These are phyloP conservation scores for Moniliophthora roreri DNA, from an alignment of 1,284 basidiomycete species.

Conservation along the genomic window DNA sequence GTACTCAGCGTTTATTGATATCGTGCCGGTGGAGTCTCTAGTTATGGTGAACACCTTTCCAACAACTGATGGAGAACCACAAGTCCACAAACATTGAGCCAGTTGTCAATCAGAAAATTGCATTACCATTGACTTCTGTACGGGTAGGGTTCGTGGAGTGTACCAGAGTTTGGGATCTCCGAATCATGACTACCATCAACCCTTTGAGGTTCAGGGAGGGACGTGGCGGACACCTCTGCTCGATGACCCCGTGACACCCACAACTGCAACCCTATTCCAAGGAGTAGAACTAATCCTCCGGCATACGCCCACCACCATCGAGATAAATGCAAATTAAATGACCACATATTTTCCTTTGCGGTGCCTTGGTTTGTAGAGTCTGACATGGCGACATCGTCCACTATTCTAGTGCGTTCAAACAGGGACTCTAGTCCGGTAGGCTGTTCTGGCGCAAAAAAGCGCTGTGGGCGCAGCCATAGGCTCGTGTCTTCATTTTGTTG, in stretches of 20 bases:
- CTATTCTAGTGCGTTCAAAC: constrained; percentile 63
- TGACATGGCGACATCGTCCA: constrained; percentile 36
- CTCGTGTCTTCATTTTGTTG: constrained; percentile 30
- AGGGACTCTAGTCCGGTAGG: constrained; percentile 76
- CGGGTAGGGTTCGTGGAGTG: neutral
- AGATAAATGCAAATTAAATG: constrained; percentile 3
- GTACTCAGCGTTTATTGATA: too few species aligned
- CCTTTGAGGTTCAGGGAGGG: neutral
- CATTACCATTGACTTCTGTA: neutral
- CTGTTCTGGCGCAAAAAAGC: constrained; percentile 74
- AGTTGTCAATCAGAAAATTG: neutral
- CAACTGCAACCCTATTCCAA: constrained; percentile 7
- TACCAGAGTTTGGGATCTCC: constrained; percentile 6
- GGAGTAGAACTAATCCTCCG: constrained; percentile 1
- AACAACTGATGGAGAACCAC: too few species aligned
- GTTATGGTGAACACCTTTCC: too few species aligned
- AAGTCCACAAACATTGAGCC: too few species aligned
- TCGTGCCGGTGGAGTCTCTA: too few species aligned
- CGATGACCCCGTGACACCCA: constrained; percentile 4
- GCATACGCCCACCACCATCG: constrained; percentile 12
- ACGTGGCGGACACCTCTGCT: neutral
- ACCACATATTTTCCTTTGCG: too few species aligned
- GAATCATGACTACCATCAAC: neutral
- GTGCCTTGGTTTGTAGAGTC: constrained; percentile 7
- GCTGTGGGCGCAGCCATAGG: constrained; percentile 61